Base-by-base conservation (phyloP, 352 stramenopile species). In the Nothophytophthora sp. region DNA sequence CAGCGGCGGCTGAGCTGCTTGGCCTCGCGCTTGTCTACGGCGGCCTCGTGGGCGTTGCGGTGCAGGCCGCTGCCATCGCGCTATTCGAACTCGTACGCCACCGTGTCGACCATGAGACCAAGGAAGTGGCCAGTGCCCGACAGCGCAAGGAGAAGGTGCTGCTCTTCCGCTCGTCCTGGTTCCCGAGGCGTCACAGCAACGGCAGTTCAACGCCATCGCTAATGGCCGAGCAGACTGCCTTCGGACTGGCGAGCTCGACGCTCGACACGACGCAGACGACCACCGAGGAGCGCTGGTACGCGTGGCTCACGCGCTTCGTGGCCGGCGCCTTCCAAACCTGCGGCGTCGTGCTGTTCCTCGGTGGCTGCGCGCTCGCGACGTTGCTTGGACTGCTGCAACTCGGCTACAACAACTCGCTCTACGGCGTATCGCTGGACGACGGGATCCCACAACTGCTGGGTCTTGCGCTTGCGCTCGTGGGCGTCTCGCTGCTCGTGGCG, bases 141-240 rank as follows among this genome's bases (percentile, higher is more conserved):
- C 79, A 87, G 34, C 75, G 82, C 28, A 92, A 92, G 47, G 82
- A 92, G 40, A 90, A 90, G 41, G 73, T 89, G 9, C 52, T 90
- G 43, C 50, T 90, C 7, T 90, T 88, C 35, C 72, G 72, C 12
- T 9, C 22, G 4, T 42, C 59, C 1, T 67, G 52, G 59, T 63
- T 63, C 20, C 19, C 19, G 32, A 52, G 59, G 37, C 53, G 36
- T 24, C 57, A 38, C 13, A 47, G 37, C 23, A n/a, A 20, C 10
- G 35, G 50, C 4, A 27, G 11, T 8, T 20, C 46, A 6, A 33
- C 41, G 13, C 35, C 27, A 11, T 36, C 50, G 25, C 47, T 32
- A 18, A 11, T 34, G n/a, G 27, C 44, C 18, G 51, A 57, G 13
- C 28, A 54, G 7, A 43, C 41, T 13, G 27, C 15, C 22, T 20